Base-by-base conservation (phyloP, 345 rosid genomes). In the Limnanthes douglasii region DNA sequence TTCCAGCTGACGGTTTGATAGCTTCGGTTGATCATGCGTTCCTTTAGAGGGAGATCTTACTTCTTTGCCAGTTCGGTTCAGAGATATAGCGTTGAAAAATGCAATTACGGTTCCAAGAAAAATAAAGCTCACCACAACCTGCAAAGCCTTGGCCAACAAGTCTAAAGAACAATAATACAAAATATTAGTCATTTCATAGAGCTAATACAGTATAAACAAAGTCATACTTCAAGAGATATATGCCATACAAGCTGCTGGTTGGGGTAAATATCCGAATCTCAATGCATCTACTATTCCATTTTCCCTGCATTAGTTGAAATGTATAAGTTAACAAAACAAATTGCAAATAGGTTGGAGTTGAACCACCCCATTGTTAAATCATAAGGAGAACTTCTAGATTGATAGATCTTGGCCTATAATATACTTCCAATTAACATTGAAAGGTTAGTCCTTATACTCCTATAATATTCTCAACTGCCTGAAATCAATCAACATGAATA, bases 201-300 rank as follows among this genome's bases (percentile, higher is more conserved):
- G 44, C 37, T 8, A 31, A 31, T 24, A 27, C 3, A 41, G 16
- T 21, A 48, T 14, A 45, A 10, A 33, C 26, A 15, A 45, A 18
- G 37, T 21, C 45, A 14, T 42, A 18, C 5, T 15, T 5, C 29
- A 8, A 34, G 38, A 39, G 18, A 11, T 14, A 14, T 31, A 41
- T 18, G 31, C 57, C 95, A 78, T 66, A 86, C 95, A 65, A 51
- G 80, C 75, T 52, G 72, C 59, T 29, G 69, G 67, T 42, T 58
- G 41, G 0, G 97, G 57, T n/a, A 82, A 32, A 26, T 15, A 34
- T 42, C 66, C 46, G 48, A 59, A 50, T 45, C 52, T 67, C 61
- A 76, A 41, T 31, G 64, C 62, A 38, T 54, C 75, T 10, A 52
- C 46, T 38, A 78, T 48, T 31, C 61, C 56, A 40, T 61, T 65